Conservation (phyloP, 768 basidiomycete species). For the Pleurotus salmoneostramineus region DNA sequence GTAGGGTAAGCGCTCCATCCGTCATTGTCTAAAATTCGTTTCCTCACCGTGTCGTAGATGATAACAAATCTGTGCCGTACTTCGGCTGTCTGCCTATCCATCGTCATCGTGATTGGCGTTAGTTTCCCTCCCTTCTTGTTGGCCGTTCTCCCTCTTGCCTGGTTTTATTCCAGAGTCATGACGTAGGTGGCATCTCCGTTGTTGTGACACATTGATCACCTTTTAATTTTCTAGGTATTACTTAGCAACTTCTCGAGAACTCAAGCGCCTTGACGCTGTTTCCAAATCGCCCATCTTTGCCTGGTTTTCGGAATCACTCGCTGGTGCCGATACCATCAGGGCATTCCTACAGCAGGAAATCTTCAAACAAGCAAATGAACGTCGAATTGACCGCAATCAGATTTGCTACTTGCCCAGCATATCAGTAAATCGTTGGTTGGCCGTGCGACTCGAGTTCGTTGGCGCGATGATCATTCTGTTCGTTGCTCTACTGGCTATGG, state of each 20-base stretch:
- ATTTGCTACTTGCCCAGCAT: slow-evolving; percentile 73
- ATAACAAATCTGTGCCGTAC: slow-evolving; percentile 73
- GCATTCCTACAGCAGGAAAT: slow-evolving; percentile 70
- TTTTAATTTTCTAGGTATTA: slow-evolving; percentile 59
- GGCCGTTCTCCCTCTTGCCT: slow-evolving; percentile 68
- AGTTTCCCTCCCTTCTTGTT: slow-evolving; percentile 84
- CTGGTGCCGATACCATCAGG: slow-evolving; percentile 79
- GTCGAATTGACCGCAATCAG: slow-evolving; percentile 82
- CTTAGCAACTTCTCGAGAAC: slow-evolving; percentile 79
- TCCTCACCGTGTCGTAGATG: slow-evolving; percentile 19
- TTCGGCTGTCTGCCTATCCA: slow-evolving; percentile 50
- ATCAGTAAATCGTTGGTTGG: slow-evolving; percentile 80
- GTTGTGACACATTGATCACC: background rate
- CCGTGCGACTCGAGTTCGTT: slow-evolving; percentile 79
- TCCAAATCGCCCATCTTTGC: slow-evolving; percentile 91
- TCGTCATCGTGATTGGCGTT: slow-evolving; percentile 67
- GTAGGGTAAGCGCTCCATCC: slow-evolving; percentile 32
- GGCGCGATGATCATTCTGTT: slow-evolving; percentile 78
- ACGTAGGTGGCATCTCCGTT: slow-evolving; percentile 38
- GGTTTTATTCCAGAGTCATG: slow-evolving; percentile 81
- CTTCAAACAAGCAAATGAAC: slow-evolving; percentile 67
- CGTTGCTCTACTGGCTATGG: slow-evolving; percentile 62
- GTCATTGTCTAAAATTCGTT: background rate
- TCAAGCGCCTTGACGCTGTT: slow-evolving; percentile 85
- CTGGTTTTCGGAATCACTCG: slow-evolving; percentile 72